These are phyloP conservation scores for Asparagopsis taxiformis DNA, from an alignment of 31 red algal species.

Conservation along the genomic window DNA sequence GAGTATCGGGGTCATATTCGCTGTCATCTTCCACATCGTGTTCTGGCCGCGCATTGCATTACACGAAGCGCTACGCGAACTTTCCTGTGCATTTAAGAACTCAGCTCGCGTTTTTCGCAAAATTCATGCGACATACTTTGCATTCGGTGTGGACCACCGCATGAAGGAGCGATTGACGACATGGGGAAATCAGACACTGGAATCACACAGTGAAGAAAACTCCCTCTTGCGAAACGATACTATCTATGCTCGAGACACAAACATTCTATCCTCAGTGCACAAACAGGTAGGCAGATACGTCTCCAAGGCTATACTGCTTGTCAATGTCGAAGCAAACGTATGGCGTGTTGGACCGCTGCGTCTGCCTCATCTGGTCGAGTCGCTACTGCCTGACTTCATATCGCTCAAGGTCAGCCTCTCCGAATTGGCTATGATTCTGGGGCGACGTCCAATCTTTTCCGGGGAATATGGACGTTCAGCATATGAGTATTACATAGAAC, in stretches of 20 bases:
- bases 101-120: constrained; percentile 32
- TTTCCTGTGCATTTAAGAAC: constrained; percentile 26
- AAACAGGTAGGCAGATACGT: constrained; percentile 13
- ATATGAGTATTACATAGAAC: constrained; percentile 45
- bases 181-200: too few species aligned
- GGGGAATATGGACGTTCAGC: constrained; percentile 52
- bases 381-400: constrained; percentile 31
- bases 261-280: constrained; percentile 26
- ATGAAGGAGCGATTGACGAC: background rate
- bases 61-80: constrained; percentile 41
- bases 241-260: too few species aligned
- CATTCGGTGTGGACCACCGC: constrained; percentile 17
- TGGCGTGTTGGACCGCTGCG: constrained; percentile 30
- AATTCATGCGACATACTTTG: constrained; percentile 47
- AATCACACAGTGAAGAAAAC: too few species aligned
- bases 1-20: constrained; percentile 54
- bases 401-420: constrained; percentile 31
- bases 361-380: constrained; percentile 17
- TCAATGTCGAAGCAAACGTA: constrained; percentile 40
- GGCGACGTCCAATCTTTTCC: constrained; percentile 47
- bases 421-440: constrained; percentile 47
- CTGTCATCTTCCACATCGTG: constrained; percentile 41
- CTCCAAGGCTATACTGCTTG: constrained; percentile 11
- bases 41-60: constrained; percentile 61
- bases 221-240: too few species aligned